A percentile compares a stretch with the other conserved stretches of the same genome.
These are phyloP conservation scores for Curvularia sp. DNA, from an alignment of 2,329 filamentous ascomycete species.

Conservation along the genomic window DNA sequence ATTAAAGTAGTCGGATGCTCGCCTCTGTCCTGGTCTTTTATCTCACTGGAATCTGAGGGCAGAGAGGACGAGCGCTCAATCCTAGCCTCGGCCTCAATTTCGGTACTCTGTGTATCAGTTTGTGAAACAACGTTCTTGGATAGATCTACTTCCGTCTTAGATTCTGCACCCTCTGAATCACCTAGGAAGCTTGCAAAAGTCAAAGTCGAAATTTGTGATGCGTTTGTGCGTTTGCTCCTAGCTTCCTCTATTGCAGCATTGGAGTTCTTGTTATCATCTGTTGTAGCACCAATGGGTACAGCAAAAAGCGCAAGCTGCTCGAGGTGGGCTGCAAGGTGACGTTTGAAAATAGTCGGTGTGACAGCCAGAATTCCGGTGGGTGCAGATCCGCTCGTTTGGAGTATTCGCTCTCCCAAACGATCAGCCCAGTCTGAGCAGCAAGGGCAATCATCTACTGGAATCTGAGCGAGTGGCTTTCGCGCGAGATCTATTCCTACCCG, in stretches of 20 bases:
- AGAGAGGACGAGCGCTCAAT: background rate
- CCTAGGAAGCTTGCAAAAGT: background rate
- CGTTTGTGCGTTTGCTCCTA: background rate
- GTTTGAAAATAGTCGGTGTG: background rate
- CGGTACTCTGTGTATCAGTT: background rate
- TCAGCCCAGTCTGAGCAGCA: constrained; percentile 1
- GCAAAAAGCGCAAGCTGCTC: constrained; percentile 1
- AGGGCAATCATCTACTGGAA: background rate
- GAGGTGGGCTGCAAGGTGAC: background rate
- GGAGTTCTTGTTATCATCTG: background rate
- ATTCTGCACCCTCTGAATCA: background rate
- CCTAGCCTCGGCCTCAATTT: background rate
- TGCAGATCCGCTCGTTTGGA: background rate
- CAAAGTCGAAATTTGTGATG: background rate
- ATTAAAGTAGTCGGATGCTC: background rate
- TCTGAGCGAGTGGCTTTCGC: background rate
- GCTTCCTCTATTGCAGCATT: background rate
- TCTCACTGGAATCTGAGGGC: background rate
- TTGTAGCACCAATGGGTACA: background rate
- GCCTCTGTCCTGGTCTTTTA: background rate
- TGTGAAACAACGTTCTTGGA: background rate
- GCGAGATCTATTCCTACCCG: background rate
- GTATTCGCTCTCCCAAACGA: background rate
- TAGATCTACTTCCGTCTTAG: background rate
- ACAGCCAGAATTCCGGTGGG: background rate